Evolutionary conservation across 208 protist species (phyloP).

Genomic region (Trypanosoma cruzi): DNA sequence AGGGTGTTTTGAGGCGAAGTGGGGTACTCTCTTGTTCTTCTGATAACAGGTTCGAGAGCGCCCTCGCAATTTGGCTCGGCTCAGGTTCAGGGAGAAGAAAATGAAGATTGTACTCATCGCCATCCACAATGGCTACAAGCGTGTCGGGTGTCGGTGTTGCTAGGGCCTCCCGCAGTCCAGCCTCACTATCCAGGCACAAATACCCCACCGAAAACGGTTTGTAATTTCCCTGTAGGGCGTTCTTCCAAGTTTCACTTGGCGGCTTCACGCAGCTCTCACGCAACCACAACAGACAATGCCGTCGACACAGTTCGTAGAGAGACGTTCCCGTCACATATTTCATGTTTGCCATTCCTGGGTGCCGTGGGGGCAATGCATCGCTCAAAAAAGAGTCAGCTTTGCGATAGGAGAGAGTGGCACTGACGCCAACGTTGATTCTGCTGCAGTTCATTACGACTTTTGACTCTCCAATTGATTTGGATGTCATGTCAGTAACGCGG

Average conservation of each 20-base stretch:
- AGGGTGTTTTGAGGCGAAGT: slow-evolving; percentile 24
- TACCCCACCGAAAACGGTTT: slow-evolving; percentile 69
- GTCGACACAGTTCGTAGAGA: slow-evolving; percentile 63
- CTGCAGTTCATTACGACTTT: slow-evolving; percentile 39
- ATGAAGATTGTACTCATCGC: slow-evolving; percentile 58
- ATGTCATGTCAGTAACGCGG: slow-evolving; percentile 14
- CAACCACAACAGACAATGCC: slow-evolving; percentile 80
- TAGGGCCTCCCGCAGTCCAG: slow-evolving; percentile 26
- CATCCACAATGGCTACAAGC: slow-evolving; percentile 59
- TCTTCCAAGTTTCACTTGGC: slow-evolving; percentile 28
- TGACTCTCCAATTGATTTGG: slow-evolving; percentile 19
- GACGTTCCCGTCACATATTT: slow-evolving; percentile 42
- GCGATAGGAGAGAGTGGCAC: slow-evolving; percentile 54
- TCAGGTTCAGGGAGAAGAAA: slow-evolving; percentile 27
- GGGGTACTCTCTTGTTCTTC: slow-evolving; percentile 4
- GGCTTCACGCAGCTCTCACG: slow-evolving; percentile 45
- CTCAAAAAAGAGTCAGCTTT: slow-evolving; percentile 63
- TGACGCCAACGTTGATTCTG: slow-evolving; percentile 60
- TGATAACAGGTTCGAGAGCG: slow-evolving; percentile 26
- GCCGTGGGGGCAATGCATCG: slow-evolving; percentile 41
- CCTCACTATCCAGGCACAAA: slow-evolving; percentile 63
- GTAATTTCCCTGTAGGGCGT: slow-evolving; percentile 46
- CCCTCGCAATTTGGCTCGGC: slow-evolving; percentile 29
- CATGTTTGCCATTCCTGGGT: slow-evolving; percentile 46
- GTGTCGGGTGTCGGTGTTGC: slow-evolving; percentile 12